Evolutionary conservation across 805 yeast genomes (phyloP), one percentile per base, ranked within the genome.

Genomic region (Lachancea lanzarotensis): DNA sequence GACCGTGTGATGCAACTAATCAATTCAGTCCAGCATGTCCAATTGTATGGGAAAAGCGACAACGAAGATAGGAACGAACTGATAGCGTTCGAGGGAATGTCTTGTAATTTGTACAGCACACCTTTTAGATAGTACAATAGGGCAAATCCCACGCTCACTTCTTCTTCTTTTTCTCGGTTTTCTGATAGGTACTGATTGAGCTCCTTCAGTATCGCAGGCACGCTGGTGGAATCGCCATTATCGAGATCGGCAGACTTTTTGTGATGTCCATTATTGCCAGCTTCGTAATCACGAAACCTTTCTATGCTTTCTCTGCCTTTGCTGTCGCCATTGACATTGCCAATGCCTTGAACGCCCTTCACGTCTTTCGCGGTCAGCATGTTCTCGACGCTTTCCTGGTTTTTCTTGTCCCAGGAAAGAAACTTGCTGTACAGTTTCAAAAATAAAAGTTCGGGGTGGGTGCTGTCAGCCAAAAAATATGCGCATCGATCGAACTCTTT

Each of bases 11-110:
- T 65, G 43, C 86, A 78, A 3, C 78, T 68, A 11, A 79, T 67
- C 33, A 93, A 69, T 58, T 91, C 97, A 46, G 75, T 72, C 97
- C 97, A 93, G 47, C 93, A 84, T 44, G 90, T 77, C 98, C 98
- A 93, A 62, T 91, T 91, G 62, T 74, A 84, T 0, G 97, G 95
- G 54, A 82, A 88, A 25, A 73, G 41, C 19, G 73, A 68, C 12
- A 91, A 58, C 1, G 96, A 82, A 38, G 71, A 72, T 26, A 79
- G 69, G 27, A 90, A 72, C 37, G 69, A 68, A 19, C 74, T 69
- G 46, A 82, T 79, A 0, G 97, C 96, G 30, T 68, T 60, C 1
- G 67, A 52, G n/a, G 66, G 65, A 51, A 82, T 79, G 40, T 80
- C 79, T 54, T 82, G 82, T 20, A 50, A 46, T 53, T 78, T 81